Conservation (phyloP, 352 stramenopile species). For the Aphanomyces stellatus region DNA sequence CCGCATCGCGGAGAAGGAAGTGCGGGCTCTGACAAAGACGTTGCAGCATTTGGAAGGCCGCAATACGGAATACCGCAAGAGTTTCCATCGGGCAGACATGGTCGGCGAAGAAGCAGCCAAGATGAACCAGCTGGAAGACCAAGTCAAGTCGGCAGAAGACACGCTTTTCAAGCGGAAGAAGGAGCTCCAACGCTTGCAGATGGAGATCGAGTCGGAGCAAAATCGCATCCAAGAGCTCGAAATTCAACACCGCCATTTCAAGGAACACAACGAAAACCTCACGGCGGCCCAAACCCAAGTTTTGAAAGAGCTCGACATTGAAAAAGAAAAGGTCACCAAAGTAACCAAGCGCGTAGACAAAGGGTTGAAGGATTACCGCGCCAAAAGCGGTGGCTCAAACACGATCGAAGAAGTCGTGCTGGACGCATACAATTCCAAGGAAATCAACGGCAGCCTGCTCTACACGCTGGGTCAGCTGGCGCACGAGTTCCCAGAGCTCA, state of each 20-base stretch:
- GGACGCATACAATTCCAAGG: slow-evolving; percentile 55
- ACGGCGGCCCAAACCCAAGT: slow-evolving; percentile 49
- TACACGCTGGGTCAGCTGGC: slow-evolving; percentile 89
- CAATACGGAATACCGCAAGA: slow-evolving; percentile 93
- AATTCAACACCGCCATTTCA: slow-evolving; percentile 50
- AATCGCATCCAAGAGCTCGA: slow-evolving; percentile 62
- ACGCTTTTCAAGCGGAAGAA: slow-evolving; percentile 91
- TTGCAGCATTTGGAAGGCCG: slow-evolving; percentile 86
- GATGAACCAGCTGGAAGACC: slow-evolving; percentile 80
- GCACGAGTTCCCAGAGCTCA: slow-evolving; percentile 91
- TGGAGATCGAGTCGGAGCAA: slow-evolving; percentile 67
- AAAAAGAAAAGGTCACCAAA: slow-evolving; percentile 61
- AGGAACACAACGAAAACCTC: slow-evolving; percentile 54
- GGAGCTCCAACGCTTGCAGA: slow-evolving; percentile 85
- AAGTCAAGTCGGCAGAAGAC: slow-evolving; percentile 81
- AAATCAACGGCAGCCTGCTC: slow-evolving; percentile 81
- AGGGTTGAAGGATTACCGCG: slow-evolving; percentile 46
- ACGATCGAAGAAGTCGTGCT: slow-evolving; percentile 83
- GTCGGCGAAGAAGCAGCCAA: slow-evolving; percentile 76
- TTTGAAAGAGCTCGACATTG: slow-evolving; percentile 54
- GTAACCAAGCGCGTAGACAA: slow-evolving; percentile 62
- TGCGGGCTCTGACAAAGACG: slow-evolving; percentile 89
- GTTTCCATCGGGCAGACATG: slow-evolving; percentile 87
- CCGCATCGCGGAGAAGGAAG: slow-evolving; percentile 87
- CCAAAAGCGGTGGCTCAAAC: slow-evolving; percentile 28